Percentiles rank a stretch among this genome's conserved stretches.
These are phyloP conservation scores for Orbilia blumenaviensis DNA, from an alignment of 2,329 filamentous ascomycete genomes.

Conservation along the genomic window DNA sequence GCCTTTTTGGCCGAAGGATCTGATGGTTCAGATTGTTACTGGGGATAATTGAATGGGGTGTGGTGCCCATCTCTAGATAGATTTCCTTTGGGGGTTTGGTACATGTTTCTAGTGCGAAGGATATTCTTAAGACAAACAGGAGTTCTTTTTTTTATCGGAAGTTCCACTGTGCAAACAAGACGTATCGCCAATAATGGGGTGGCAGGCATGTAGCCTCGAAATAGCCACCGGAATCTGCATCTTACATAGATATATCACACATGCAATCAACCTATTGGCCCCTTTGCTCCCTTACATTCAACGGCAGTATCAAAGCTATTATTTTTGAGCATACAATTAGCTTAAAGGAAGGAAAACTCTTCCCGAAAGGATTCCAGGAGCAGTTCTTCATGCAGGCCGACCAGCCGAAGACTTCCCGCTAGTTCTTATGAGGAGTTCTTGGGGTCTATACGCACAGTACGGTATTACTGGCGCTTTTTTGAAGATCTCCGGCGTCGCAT, in stretches of 20 bases:
- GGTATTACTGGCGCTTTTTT: not conserved
- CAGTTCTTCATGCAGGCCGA: not conserved
- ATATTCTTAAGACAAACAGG: too few species aligned
- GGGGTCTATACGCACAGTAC: not conserved
- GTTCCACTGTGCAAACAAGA: too few species aligned
- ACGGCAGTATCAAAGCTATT: not conserved
- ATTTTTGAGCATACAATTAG: not conserved
- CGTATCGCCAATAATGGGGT: too few species aligned
- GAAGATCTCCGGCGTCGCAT: not conserved
- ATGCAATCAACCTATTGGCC: not conserved
- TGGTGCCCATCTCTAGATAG: too few species aligned
- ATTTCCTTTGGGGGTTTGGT: too few species aligned
- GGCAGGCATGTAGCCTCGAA: not conserved
- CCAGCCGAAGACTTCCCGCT: not conserved
- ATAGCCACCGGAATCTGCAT: not conserved
- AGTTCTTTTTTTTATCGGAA: too few species aligned
- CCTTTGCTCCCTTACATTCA: not conserved
- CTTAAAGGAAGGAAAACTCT: not conserved
- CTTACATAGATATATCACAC: not conserved
- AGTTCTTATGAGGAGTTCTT: not conserved
- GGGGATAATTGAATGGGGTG: constrained; percentile 19
- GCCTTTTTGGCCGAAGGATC: constrained; percentile 64
- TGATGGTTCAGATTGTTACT: constrained; percentile 61
- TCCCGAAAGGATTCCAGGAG: not conserved
- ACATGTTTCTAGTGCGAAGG: too few species aligned